Conservation (phyloP, 345 rosid genomes). For the Jatropha curcas region DNA sequence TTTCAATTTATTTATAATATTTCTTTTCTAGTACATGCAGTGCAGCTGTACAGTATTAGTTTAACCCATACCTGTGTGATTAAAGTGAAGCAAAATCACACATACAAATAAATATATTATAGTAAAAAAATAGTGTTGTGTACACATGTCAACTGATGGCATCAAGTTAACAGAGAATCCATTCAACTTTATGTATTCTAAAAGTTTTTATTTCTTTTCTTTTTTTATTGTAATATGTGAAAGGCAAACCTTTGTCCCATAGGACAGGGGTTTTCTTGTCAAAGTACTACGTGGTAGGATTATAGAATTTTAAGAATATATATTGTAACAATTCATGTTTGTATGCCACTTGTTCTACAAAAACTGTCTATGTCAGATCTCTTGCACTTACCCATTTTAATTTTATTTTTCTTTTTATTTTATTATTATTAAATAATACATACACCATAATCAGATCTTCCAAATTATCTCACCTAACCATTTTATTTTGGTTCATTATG, state of each 20-base stretch:
- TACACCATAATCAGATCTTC: slow-evolving; percentile 2
- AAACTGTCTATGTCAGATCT: background rate
- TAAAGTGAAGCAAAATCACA: no score
- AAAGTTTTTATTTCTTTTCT: no score
- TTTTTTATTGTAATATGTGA: background rate
- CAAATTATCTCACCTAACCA: slow-evolving; percentile 4
- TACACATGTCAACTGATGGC: background rate
- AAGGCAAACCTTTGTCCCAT: slow-evolving; percentile 4
- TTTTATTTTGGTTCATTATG: background rate
- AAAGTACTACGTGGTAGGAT: background rate
- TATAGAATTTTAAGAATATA: background rate
- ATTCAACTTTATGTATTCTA: background rate
- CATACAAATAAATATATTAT: no score
- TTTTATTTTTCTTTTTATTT: no score
- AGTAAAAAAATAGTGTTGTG: background rate
- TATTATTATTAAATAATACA: no score
- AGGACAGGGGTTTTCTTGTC: background rate
- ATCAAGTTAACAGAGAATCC: background rate
- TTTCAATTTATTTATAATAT: background rate
- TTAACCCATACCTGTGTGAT: no score
- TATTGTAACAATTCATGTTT: background rate
- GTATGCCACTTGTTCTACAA: background rate
- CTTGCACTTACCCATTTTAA: no score
- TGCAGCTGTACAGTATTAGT: no score
- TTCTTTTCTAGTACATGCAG: no score